A percentile compares a stretch with the other conserved stretches of the same genome.
Evolutionary conservation across 306 rosid species (phyloP).

Genomic region (Malus fusca): DNA sequence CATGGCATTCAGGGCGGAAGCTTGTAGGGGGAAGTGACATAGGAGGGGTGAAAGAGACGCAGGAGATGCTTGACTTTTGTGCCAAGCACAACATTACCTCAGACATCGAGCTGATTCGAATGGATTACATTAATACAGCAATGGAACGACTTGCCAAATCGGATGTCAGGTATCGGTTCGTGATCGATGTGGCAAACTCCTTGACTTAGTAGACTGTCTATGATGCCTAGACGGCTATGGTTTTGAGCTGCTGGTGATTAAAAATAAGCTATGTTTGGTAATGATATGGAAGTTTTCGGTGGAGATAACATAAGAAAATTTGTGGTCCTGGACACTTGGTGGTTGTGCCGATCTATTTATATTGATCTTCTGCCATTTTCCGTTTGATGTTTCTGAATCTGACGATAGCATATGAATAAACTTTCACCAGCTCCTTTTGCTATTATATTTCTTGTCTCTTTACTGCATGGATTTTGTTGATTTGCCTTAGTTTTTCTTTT

Average conservation of each 20-base stretch:
- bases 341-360: not conserved
- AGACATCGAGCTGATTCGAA: slow-evolving; percentile 64
- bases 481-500: not conserved
- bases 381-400: not conserved
- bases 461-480: not conserved
- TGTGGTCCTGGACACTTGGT: not conserved
- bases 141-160: slow-evolving; percentile 68
- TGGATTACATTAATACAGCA: slow-evolving; percentile 68
- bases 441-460: not conserved
- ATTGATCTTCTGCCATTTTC: not conserved
- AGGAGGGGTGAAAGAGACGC: slow-evolving; percentile 89
- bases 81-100: slow-evolving; percentile 60
- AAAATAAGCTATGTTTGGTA: not conserved
- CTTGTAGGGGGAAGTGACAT: slow-evolving; percentile 84
- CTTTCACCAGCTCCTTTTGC: not conserved
- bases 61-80: slow-evolving; percentile 89
- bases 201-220: slow-evolving; percentile 19
- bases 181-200: slow-evolving; percentile 74
- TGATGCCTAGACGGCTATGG: not conserved
- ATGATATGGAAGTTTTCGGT: not conserved
- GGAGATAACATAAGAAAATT: not conserved
- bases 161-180: slow-evolving; percentile 80
- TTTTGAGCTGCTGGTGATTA: too few relatives aligned
- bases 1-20: slow-evolving; percentile 45
- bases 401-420: not conserved